Percentiles rank a stretch among this genome's conserved stretches.
Conservation (phyloP, 441 rosid genomes). For the Pelargonium cotyledonis region DNA sequence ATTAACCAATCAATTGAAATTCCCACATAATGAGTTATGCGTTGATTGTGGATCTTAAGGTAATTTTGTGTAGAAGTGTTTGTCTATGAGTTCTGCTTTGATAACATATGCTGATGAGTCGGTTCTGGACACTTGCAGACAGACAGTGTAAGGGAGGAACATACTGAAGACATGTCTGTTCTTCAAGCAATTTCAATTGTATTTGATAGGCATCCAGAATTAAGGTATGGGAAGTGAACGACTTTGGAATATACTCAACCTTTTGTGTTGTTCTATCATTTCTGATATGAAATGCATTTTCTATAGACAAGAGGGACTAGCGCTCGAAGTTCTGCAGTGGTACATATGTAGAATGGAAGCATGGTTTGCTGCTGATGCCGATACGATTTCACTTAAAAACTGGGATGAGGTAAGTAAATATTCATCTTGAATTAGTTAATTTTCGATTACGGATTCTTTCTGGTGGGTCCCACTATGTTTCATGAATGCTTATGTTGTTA, state of each 20-base stretch:
- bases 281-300: conserved; percentile 17
- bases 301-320: conserved; percentile 63
- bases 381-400: conserved; percentile 67
- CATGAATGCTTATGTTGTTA: conserved; percentile 13
- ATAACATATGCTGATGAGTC: not conserved
- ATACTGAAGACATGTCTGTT: conserved; percentile 65
- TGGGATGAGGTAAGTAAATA: conserved; percentile 74
- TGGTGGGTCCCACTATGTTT: not conserved
- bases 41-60: not conserved
- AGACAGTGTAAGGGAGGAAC: conserved; percentile 66
- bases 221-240: conserved; percentile 42
- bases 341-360: conserved; percentile 90
- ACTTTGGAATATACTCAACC: not conserved
- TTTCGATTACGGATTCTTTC: not conserved
- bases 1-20: not conserved
- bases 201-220: conserved; percentile 61
- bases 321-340: conserved; percentile 79
- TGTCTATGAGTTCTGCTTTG: not conserved
- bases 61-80: conserved; percentile 6
- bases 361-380: conserved; percentile 91
- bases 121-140: conserved; percentile 37
- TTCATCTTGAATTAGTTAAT: not conserved
- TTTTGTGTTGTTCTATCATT: not conserved
- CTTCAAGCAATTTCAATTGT: conserved; percentile 69
- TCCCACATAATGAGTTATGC: not conserved